These are phyloP conservation scores for Creolimax fragrantissima DNA, from an alignment of 78 protist genomes.

Conservation along the genomic window DNA sequence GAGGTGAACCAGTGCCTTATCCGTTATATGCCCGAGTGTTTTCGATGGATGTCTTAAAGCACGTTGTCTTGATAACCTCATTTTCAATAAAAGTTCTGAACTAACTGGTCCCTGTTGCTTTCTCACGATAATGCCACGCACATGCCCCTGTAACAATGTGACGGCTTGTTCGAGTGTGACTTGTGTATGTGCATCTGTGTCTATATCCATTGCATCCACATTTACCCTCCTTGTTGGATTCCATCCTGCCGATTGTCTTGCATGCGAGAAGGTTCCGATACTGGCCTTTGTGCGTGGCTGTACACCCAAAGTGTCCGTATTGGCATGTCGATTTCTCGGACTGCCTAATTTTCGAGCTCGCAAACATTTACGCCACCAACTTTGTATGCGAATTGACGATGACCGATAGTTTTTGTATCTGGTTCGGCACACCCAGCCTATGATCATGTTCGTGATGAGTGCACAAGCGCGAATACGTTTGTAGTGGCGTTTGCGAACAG, in stretches of 20 bases:
- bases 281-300: background rate
- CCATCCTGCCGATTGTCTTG: no score
- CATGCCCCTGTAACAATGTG: background rate
- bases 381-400: background rate
- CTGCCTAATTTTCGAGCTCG: background rate
- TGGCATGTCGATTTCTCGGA: background rate
- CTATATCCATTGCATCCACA: background rate
- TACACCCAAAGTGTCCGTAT: background rate
- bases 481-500: no score
- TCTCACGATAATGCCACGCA: background rate
- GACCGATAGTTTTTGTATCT: background rate
- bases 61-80: background rate
- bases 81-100: background rate
- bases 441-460: background rate
- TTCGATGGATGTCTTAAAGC: background rate
- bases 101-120: background rate
- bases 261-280: background rate
- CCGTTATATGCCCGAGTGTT: background rate
- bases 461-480: background rate
- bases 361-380: background rate
- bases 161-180: background rate
- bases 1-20: background rate
- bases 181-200: background rate
- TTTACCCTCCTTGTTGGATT: background rate
- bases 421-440: background rate